Evolutionary conservation across 192 early-diverging fungal genomes (phyloP), one percentile per base, ranked within the genome.

Genomic region (Backusella westeae): DNA sequence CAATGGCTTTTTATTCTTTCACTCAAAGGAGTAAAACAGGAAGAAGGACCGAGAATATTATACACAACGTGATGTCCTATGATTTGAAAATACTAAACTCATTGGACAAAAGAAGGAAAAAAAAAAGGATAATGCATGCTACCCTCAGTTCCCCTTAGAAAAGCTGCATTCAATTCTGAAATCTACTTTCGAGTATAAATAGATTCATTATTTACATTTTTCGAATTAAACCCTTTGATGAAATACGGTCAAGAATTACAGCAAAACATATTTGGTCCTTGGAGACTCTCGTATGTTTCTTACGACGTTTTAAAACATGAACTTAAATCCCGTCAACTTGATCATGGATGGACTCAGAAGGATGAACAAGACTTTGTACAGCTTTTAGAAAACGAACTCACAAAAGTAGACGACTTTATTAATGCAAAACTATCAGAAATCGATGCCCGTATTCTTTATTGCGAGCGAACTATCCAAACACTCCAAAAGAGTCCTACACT

Each of bases 381-480:
- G 32, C 59, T 81, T 17, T 41, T 81, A 23, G 71, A 81, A 35
- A 81, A 81, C 46, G 80, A 81, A 75, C 44, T 77, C 19, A 74
- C 67, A 52, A 81, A 91, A 84, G 89, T 94, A 49, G 87, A 90
- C 77, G 79, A 80, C 29, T 95, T 95, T 76, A 87, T 90, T 69
- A 86, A 91, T 76, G 82, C 90, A 59, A 95, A 94, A 86, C 85
- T 90, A 75, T 84, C 87, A 77, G 93, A 94, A 81, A 89, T 94
- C 39, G 88, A 93, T 83, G 89, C 85, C 14, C 90, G 89, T 52
- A 91, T 93, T 46, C 85, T 89, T 66, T 86, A 91, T 72, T 91
- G 89, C 68, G 92, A 95, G 76, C 74, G 87, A 69, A 79, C 85
- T 21, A 88, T 81, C 39, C 72, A 69, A n/a, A 74, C 80, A 9